Evolutionary conservation across 257 asterid genomes (phyloP).

Genomic region (Misopates orontium): DNA sequence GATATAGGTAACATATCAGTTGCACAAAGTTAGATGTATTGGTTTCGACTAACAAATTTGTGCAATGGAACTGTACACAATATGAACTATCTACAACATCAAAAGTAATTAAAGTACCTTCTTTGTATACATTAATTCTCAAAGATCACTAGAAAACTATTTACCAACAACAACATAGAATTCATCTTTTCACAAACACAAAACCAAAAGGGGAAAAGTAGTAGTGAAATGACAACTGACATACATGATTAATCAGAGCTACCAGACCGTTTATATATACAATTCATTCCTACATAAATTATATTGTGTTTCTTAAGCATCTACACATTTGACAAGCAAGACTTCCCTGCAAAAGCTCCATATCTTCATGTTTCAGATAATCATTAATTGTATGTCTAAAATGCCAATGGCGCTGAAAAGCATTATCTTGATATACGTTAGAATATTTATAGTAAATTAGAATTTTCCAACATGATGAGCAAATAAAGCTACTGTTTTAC

Average conservation of each 20-base stretch:
- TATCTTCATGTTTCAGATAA: no score
- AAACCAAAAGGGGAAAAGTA: slow-evolving; percentile 15
- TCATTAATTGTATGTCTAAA: no score
- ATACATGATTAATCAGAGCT: slow-evolving; percentile 9
- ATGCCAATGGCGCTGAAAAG: no score
- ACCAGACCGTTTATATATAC: slow-evolving; percentile 4
- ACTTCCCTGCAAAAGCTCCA: no score
- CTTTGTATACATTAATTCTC: neutral
- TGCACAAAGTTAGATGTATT: neutral
- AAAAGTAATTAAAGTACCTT: neutral
- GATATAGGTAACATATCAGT: neutral
- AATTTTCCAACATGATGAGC: no score
- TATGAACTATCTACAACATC: neutral
- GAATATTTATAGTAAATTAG: no score
- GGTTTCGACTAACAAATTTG: slow-evolving; percentile 12
- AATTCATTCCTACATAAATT: no score
- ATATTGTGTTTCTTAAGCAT: no score
- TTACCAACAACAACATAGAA: neutral
- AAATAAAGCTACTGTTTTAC: no score
- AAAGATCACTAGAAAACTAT: slow-evolving; percentile 1
- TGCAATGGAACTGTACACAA: neutral
- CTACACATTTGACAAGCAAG: no score
- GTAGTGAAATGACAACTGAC: neutral
- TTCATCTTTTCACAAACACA: neutral
- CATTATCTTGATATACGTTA: no score